phyloP scores from a whole-genome alignment of 129 eudicot species.

The Erigeron canadensis region DNA sequence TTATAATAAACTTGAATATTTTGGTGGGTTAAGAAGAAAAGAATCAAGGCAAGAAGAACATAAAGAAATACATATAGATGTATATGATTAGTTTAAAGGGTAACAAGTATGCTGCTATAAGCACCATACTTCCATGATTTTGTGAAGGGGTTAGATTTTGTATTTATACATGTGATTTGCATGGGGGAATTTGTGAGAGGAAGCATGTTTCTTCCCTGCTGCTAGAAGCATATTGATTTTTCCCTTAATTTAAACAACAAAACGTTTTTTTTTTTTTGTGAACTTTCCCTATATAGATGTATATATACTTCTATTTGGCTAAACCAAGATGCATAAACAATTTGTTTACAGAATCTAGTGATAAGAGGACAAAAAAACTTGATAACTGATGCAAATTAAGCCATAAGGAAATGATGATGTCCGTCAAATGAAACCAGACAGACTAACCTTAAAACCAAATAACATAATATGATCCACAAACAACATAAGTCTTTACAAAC shows the following conservation, averaged over 20 bases:
- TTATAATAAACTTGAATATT: constrained; percentile 11
- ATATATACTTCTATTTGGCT: not conserved
- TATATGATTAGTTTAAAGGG: too few relatives aligned
- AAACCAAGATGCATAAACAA: constrained; percentile 6
- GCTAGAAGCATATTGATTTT: too few relatives aligned
- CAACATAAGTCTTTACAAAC: not conserved
- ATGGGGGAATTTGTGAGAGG: too few relatives aligned
- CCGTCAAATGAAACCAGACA: constrained; percentile 34
- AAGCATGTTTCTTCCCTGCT: too few relatives aligned
- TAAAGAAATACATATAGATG: not conserved
- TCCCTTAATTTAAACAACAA: too few relatives aligned
- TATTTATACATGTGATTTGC: too few relatives aligned
- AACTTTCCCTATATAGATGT: not conserved
- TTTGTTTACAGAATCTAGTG: constrained; percentile 13
- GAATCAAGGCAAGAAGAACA: constrained; percentile 14
- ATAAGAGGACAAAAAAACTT: constrained; percentile 13
- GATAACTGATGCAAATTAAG: constrained; percentile 25
- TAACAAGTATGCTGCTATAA: too few relatives aligned
- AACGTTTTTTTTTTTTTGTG: not conserved
- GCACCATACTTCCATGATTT: too few relatives aligned
- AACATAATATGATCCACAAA: constrained; percentile 13
- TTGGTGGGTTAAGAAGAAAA: constrained; percentile 17
- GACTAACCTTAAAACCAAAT: constrained; percentile 27
- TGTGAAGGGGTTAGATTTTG: too few relatives aligned
- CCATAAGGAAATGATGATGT: constrained; percentile 7